These are phyloP conservation scores for Haplosporangium sp. DNA, from an alignment of 371 early-diverging fungal species.

Conservation along the genomic window DNA sequence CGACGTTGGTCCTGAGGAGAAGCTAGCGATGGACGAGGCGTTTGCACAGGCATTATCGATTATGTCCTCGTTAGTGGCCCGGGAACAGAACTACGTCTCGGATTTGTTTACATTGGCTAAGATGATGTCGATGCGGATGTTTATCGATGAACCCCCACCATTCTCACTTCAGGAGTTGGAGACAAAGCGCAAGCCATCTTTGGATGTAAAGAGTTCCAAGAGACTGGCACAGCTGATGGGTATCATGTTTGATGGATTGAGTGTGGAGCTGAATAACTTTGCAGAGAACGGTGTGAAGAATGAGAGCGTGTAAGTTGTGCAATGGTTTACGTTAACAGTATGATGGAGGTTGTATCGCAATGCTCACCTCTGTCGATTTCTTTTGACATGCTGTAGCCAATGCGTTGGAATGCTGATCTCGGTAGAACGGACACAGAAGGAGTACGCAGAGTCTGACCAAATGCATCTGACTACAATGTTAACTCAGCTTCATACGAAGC, in stretches of 20 bases:
- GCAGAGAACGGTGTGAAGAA: constrained; percentile 85
- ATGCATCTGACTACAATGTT: constrained; percentile 67
- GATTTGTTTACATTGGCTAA: constrained; percentile 57
- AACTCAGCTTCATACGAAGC: constrained; percentile 70
- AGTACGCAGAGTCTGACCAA: constrained; percentile 70
- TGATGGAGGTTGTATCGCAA: background rate
- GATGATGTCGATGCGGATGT: constrained; percentile 65
- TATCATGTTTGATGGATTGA: constrained; percentile 81
- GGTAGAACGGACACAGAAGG: constrained; percentile 77
- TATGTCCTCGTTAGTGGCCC: constrained; percentile 33
- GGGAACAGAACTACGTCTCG: constrained; percentile 49
- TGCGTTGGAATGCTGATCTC: constrained; percentile 87
- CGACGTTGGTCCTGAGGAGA: constrained; percentile 60
- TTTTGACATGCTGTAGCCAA: constrained; percentile 55
- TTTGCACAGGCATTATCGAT: constrained; percentile 50
- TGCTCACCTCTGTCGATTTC: background rate
- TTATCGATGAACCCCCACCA: constrained; percentile 58
- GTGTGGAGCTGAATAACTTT: constrained; percentile 75
- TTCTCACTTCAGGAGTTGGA: constrained; percentile 40
- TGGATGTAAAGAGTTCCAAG: constrained; percentile 51
- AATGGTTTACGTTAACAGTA: background rate
- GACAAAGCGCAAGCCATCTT: constrained; percentile 25
- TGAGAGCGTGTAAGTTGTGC: constrained; percentile 72
- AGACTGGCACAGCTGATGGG: constrained; percentile 71
- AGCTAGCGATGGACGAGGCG: constrained; percentile 68